Base-by-base conservation (phyloP, 179 eudicot species). In the Silene noctiflora region DNA sequence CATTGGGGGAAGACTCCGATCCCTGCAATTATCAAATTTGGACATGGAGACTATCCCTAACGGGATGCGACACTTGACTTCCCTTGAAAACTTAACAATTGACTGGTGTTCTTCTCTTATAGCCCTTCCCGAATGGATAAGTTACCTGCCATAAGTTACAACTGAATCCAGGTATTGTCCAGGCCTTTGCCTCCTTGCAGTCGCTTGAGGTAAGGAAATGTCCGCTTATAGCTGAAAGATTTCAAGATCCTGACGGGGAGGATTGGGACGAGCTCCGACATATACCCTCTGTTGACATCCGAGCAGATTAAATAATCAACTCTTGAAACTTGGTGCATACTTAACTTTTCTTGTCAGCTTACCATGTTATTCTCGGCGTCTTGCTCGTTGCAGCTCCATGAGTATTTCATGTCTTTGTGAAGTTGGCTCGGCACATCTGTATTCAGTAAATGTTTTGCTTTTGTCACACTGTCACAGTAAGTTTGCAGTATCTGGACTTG, bases 251-350 rank as follows among this genome's bases (percentile, higher is more conserved):
- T 9, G 46, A 42, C 10, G 76, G 76, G 59, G 58, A 62, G 20
- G 76, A 62, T 55, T 42, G 69, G 76, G 42, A 42, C 7, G 27
- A 75, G 16, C 48, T 75, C 29, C 70, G 51, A 48, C 61, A 75
- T 33, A 75, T 75, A 4, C 71, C 51, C 66, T 6, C 16, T 1
- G 3, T 16, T 51, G 10, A 3, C 21, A 65, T 65, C 44, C 58
- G 58, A 12, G 16, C 29, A 25, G 29, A 25, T 24, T 51, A 48
- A 29, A 3, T 3, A 3, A 1, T 2, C 4, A 29, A 29, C n/a
- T n/a, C n/a, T n/a, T n/a, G n/a, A n/a, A n/a, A n/a, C n/a, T n/a
- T n/a, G n/a, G n/a, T n/a, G n/a, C n/a, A n/a, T n/a, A n/a, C n/a
- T n/a, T n/a, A n/a, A n/a, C n/a, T n/a, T n/a, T n/a, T n/a, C n/a